Evolutionary conservation across 257 asterid genomes (phyloP), one percentile per base, ranked within the genome.

Genomic region (Capsicum baccatum): DNA sequence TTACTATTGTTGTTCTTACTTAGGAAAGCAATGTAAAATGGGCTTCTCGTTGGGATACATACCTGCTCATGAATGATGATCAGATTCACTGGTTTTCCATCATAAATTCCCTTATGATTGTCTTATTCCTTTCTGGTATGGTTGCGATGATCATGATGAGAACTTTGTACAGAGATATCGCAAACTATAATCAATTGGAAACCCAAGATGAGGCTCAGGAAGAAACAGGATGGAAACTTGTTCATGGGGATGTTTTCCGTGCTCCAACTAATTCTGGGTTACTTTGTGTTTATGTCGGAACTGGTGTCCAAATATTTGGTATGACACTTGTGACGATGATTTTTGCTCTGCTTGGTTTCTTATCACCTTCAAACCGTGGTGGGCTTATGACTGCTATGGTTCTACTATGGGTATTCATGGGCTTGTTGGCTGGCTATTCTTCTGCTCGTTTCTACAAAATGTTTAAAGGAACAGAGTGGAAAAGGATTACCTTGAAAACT

Each of bases 101-200:
- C 90, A 94, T 94, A 83, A 94, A 94, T 88, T 94, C 98, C 19
- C 87, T 94, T 89, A 93, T 94, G 98, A 94, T 94, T 60, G 98
- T 94, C 86, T 97, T 94, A 84, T 94, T 94, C 92, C 94, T 94
- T 70, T 94, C 98, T 59, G 98, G 98, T 67, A 94, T 93, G 98
- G 97, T 94, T 84, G 98, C 98, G 86, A 94, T 94, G 97, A 94
- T 94, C 86, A 94, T 92, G 97, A 93, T 94, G 98, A 94, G 98
- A 88, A 94, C 98, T 67, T 88, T 94, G 42, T 94, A 93, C 89
- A 90, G 88, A 91, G 98, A 94, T 87, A 94, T 94, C 44, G 95
- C 98, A 42, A 94, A 94, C 88, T 94, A 94, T 84, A 94, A 94
- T 85, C 98, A 94, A 84, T 85, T 93, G 90, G 98, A 94, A 81